These are phyloP conservation scores for Puccinellia tenuiflora DNA, from an alignment of 176 grass and related monocot species.

Conservation along the genomic window DNA sequence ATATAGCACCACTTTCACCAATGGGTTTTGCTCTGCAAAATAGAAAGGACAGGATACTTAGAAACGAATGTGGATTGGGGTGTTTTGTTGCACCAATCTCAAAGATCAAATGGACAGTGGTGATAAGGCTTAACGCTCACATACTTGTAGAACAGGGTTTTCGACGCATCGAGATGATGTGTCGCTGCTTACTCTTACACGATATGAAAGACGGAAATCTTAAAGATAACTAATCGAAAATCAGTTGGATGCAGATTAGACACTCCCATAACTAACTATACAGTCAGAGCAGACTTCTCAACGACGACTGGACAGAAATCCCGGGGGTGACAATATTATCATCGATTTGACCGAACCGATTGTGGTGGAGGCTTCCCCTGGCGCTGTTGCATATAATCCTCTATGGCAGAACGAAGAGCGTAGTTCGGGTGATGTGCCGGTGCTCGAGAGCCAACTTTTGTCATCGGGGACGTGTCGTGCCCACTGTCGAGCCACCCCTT, in stretches of 20 bases:
- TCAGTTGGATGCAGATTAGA: neutral
- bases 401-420: conserved; percentile 57
- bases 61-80: no score
- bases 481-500: conserved; percentile 68
- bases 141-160: no score
- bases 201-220: neutral
- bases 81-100: no score
- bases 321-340: neutral
- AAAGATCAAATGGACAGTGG: no score
- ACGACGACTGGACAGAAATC: neutral
- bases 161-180: no score
- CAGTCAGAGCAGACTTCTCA: neutral
- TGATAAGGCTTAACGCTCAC: no score
- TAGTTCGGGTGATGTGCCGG: conserved; percentile 44
- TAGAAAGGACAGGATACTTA: no score
- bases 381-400: conserved; percentile 41
- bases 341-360: neutral
- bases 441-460: conserved; percentile 46
- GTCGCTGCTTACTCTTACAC: neutral
- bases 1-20: no score
- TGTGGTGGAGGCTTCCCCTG: neutral
- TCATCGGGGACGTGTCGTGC: conserved; percentile 60
- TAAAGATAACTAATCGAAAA: neutral
- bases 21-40: no score
- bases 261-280: neutral